phyloP scores from a whole-genome alignment of 768 basidiomycete genomes.

The Suillus subalutaceus region DNA sequence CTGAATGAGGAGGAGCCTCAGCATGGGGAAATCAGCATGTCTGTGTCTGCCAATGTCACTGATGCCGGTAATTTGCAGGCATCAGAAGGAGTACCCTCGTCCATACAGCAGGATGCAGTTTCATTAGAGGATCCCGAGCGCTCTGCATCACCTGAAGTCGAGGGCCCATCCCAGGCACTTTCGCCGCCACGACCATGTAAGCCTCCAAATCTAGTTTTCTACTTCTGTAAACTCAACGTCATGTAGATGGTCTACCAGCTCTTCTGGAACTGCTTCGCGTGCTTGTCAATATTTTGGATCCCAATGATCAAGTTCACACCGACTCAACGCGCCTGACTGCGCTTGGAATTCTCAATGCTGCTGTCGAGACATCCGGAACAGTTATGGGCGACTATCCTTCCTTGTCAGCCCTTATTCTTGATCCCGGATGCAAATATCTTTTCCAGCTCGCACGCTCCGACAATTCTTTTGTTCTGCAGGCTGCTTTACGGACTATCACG shows the following conservation, averaged over 20 bases:
- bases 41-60: slow-evolving; percentile 44
- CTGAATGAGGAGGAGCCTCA: slow-evolving; percentile 51
- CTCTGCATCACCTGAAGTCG: slow-evolving; percentile 15
- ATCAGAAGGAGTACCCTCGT: slow-evolving; percentile 17
- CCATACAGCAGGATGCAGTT: slow-evolving; percentile 12
- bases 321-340: slow-evolving; percentile 93
- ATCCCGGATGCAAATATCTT: slow-evolving; percentile 93
- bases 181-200: slow-evolving; percentile 27
- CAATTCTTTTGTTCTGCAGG: slow-evolving; percentile 75
- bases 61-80: slow-evolving; percentile 21
- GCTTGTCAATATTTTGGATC: slow-evolving; percentile 93
- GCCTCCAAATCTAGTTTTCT: not conserved
- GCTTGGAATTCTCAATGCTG: slow-evolving; percentile 82
- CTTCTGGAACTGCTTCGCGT: slow-evolving; percentile 92
- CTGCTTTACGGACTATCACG: slow-evolving; percentile 81
- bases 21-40: slow-evolving; percentile 64
- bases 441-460: slow-evolving; percentile 97
- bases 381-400: slow-evolving; percentile 79
- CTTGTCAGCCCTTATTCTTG: slow-evolving; percentile 74
- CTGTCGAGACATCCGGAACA: slow-evolving; percentile 82
- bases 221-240: not conserved
- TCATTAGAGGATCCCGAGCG: slow-evolving; percentile 17
- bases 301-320: slow-evolving; percentile 92
- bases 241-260: slow-evolving; percentile 84
- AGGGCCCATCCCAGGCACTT: slow-evolving; percentile 34